Evolutionary conservation across 345 rosid species (phyloP), one percentile per base, ranked within the genome.

Genomic region (Aquilaria malaccensis): DNA sequence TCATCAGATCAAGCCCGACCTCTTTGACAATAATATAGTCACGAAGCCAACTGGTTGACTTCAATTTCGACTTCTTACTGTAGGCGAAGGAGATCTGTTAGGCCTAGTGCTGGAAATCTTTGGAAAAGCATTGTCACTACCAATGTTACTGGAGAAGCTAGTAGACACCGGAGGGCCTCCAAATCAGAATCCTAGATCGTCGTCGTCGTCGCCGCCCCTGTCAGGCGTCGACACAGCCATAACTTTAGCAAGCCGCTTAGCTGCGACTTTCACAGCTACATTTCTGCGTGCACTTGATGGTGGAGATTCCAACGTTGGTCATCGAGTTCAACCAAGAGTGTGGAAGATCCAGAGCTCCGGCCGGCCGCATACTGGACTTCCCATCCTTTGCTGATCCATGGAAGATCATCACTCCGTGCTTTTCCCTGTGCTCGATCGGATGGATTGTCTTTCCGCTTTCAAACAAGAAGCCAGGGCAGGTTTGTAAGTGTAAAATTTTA

Each of bases 211-310:
- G 13, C 80, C 96, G 9, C 81, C 90, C 6, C 79, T 80, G 3
- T 79, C 79, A 0, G 84, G 81, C 64, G 80, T 68, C 73, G 86
- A 91, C 37, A 86, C 86, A 50, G 97, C 99, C 99, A 95, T 95
- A 31, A 86, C 97, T 62, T 83, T 87, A 65, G 99, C 97, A 2
- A 95, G 73, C 30, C 95, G 89, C 70, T 77, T 91, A 4, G 99
- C 95, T 2, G 99, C 99, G 6, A 85, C 96, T 69, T 86, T 91
- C 2, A 96, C 94, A 47, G 96, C 97, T 4, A 85, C 88, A 74
- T 15, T 91, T 91, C 63, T 91, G 97, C 10, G 85, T 78, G 33
- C 93, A 85, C 66, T 83, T 91, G 72, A 82, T 69, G 45, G 91
- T 75, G 11, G 97, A 88, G 58, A 78, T 54, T 13, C 84, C 80